Percentiles rank a stretch among this genome's conserved stretches.
phyloP scores from a whole-genome alignment of 2,329 filamentous ascomycete genomes.

The Chaetomium strumarium region DNA sequence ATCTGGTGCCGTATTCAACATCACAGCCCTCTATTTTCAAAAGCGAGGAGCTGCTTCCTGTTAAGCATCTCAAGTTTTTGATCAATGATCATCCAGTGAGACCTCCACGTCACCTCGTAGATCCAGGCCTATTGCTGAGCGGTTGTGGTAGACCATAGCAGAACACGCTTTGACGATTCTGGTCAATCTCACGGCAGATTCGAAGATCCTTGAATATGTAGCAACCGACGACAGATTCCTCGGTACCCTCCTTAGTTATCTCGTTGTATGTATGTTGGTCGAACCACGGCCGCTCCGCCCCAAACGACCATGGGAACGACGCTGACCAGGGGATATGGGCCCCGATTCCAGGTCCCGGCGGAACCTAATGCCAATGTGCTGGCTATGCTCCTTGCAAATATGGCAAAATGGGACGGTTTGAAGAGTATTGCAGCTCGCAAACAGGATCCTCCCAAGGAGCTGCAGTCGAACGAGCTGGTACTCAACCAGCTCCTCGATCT shows the following conservation, averaged over 20 bases:
- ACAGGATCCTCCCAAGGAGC: slow-evolving; percentile 60
- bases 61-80: slow-evolving; percentile 82
- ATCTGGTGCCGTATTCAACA: slow-evolving; percentile 76
- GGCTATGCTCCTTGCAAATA: slow-evolving; percentile 88
- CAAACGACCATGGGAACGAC: not conserved
- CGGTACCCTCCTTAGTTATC: slow-evolving; percentile 62
- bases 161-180: slow-evolving; percentile 88
- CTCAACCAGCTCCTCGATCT: slow-evolving; percentile 92
- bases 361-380: slow-evolving; percentile 80
- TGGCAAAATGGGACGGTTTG: slow-evolving; percentile 72
- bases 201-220: slow-evolving; percentile 65
- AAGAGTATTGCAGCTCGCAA: slow-evolving; percentile 63
- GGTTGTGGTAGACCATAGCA: slow-evolving; percentile 65
- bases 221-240: slow-evolving; percentile 77
- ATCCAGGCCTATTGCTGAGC: slow-evolving; percentile 6
- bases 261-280: slow-evolving; percentile 56
- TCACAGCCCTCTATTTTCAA: slow-evolving; percentile 79
- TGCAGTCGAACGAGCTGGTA: slow-evolving; percentile 65
- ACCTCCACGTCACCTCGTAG: slow-evolving; percentile 9
- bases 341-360: slow-evolving; percentile 43
- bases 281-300: slow-evolving; percentile 14
- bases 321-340: slow-evolving; percentile 1
- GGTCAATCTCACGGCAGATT: slow-evolving; percentile 75
- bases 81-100: slow-evolving; percentile 75
- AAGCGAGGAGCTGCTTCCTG: slow-evolving; percentile 64